These are phyloP conservation scores for Conticribra weissflogii DNA, from an alignment of 108 stramenopile species.

Conservation along the genomic window DNA sequence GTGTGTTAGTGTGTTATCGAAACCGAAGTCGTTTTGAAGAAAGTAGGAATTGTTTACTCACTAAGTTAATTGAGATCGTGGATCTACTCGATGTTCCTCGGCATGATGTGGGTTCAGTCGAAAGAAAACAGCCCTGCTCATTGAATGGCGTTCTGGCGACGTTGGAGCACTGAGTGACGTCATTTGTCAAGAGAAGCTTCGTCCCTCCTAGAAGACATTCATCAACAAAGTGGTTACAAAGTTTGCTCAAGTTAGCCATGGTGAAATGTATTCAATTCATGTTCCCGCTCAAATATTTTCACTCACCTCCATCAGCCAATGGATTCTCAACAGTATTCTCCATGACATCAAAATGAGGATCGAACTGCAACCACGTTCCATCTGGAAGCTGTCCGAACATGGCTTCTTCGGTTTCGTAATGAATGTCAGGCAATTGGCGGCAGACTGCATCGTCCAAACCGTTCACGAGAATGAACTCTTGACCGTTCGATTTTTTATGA, in stretches of 20 bases:
- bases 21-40: too few species aligned
- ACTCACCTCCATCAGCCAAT: conserved; percentile 43
- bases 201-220: background rate
- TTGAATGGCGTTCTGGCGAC: background rate
- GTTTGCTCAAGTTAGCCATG: conserved; percentile 51
- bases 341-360: conserved; percentile 24
- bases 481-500: conserved; percentile 11
- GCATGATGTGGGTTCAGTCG: background rate
- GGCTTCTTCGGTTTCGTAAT: conserved; percentile 26
- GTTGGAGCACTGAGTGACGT: background rate
- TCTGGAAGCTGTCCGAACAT: conserved; percentile 40
- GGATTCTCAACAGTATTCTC: conserved; percentile 20
- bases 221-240: conserved; percentile 6
- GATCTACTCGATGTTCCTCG: background rate
- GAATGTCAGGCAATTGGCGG: conserved; percentile 35
- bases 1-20: too few species aligned
- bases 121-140: background rate
- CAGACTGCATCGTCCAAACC: conserved; percentile 40
- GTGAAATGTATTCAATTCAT: conserved; percentile 32
- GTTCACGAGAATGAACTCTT: conserved; percentile 27
- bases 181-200: background rate
- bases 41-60: too few species aligned
- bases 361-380: conserved; percentile 38
- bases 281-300: conserved; percentile 17
- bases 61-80: background rate